Base-by-base conservation (phyloP, 1,139 yeast genomes). In the Sugiyamaella japonica region DNA sequence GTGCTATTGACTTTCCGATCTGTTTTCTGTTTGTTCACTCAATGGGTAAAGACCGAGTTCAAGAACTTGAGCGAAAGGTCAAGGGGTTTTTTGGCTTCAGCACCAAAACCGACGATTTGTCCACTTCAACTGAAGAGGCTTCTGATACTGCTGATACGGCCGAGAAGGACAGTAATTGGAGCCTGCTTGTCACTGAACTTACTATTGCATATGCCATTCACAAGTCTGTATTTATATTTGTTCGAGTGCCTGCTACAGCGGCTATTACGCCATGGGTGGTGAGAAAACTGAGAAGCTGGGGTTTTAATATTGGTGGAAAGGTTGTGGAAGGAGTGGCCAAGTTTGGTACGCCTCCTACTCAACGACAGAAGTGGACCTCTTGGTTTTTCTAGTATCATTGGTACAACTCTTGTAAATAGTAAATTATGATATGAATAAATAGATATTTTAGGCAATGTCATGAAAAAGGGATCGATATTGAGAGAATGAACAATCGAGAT, bases 181-280 rank as follows among this genome's bases (percentile, higher is more conserved):
- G 73, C 13, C 74, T 81, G 3, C 63, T 86, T 31, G 71, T 81
- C 67, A 82, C 90, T 0, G 97, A 93, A 70, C 83, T 89, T 63
- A 85, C 89, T 16, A 79, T 95, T 60, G 99, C 99, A 0, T 93
- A 93, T 69, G 97, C 97, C 4, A 76, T 93, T 52, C 99, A 93
- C 75, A 93, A 95, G 73, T 82, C 95, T 5, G 77, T 91, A 59
- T 71, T 82, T 43, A 80, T 86, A 10, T 82, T 93, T 61, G 78
- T 89, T 43, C 80, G 99, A 61, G 74, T 93, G 7, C 99, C 99
- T 10, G 71, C 90, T 41, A 86, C 97, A 0, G 97, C 97, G 0
- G 96, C 97, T 5, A 80, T 91, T 16, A 90, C 98, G 0, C 99
- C 99, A 1, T 70, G 83, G 4, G 78, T 89, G 1, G 97, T 89